Conservation (phyloP, 192 early-diverging fungal species). For the Jimgerdemannia flammicorona region DNA sequence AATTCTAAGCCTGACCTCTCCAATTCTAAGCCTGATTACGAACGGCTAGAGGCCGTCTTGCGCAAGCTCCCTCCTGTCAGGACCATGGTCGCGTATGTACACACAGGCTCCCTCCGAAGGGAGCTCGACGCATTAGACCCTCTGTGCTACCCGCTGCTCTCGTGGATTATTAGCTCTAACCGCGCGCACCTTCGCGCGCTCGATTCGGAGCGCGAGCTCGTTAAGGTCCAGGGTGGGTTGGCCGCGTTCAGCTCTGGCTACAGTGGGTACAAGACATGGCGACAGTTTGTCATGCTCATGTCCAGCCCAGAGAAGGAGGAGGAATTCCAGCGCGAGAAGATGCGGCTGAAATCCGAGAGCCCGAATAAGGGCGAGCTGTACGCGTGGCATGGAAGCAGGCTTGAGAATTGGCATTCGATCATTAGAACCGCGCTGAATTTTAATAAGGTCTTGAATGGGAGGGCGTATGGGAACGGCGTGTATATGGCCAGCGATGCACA, state of each 20-base stretch:
- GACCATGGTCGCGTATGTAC: conserved; percentile 15
- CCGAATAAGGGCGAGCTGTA: conserved; percentile 20
- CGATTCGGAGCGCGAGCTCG: conserved; percentile 26
- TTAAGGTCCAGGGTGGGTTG: conserved; percentile 28
- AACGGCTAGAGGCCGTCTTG: conserved; percentile 1
- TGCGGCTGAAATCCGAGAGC: conserved; percentile 7
- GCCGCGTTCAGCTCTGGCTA: background rate
- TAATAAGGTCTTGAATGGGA: conserved; percentile 33
- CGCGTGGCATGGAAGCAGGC: conserved; percentile 19
- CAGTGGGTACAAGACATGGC: conserved; percentile 9
- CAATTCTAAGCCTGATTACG: conserved; percentile 8
- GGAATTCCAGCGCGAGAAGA: conserved; percentile 26
- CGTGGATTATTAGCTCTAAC: conserved; percentile 45
- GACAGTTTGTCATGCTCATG: conserved; percentile 40
- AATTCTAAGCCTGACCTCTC: background rate
- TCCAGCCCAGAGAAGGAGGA: conserved; percentile 40
- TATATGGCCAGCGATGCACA: conserved; percentile 28
- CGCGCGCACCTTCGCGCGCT: conserved; percentile 35
- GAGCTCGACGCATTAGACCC: conserved; percentile 34
- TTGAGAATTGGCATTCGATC: conserved; percentile 44
- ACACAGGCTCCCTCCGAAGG: conserved; percentile 15
- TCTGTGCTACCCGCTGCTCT: conserved; percentile 38
- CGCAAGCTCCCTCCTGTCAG: conserved; percentile 9
- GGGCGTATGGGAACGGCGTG: conserved; percentile 42
- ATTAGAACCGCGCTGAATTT: conserved; percentile 36